Conservation (phyloP, 192 early-diverging fungal species). For the Haplosporangium gracile region DNA sequence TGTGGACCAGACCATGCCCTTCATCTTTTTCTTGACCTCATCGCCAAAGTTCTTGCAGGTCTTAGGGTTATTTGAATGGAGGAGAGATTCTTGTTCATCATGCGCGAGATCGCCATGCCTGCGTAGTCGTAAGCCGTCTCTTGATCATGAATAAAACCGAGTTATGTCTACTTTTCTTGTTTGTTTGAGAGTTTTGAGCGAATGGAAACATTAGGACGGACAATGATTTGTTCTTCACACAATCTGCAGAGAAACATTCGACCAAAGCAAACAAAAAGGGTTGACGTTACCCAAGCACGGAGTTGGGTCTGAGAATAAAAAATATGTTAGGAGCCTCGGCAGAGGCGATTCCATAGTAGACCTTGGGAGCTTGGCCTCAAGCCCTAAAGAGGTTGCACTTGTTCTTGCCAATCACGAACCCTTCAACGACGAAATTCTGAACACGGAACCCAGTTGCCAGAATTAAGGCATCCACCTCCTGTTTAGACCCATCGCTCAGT, state of each 20-base stretch:
- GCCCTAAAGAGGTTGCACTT: slow-evolving; percentile 12
- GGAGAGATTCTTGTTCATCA: slow-evolving; percentile 36
- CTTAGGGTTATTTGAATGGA: slow-evolving; percentile 34
- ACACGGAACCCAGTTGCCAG: slow-evolving; percentile 62
- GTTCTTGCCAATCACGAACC: slow-evolving; percentile 41
- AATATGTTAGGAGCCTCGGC: slow-evolving; percentile 63
- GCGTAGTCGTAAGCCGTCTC: slow-evolving; percentile 60
- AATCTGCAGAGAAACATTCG: too few species aligned
- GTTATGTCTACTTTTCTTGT: slow-evolving; percentile 31
- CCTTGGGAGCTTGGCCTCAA: slow-evolving; percentile 39
- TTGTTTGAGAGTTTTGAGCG: not conserved
- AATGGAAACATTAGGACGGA: not conserved
- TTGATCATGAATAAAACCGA: slow-evolving; percentile 59
- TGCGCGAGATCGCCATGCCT: slow-evolving; percentile 27
- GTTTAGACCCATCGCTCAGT: slow-evolving; percentile 19
- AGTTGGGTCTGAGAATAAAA: slow-evolving; percentile 59
- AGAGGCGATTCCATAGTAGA: slow-evolving; percentile 55
- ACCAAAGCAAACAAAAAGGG: not conserved
- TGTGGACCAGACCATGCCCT: slow-evolving; percentile 57
- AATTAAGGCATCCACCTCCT: slow-evolving; percentile 57
- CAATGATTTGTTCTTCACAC: not conserved
- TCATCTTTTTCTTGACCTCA: slow-evolving; percentile 39
- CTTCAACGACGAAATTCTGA: slow-evolving; percentile 5
- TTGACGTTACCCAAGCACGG: slow-evolving; percentile 36
- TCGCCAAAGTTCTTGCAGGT: slow-evolving; percentile 29